Percentiles rank a stretch among this genome's conserved stretches.
These are phyloP conservation scores for Luffa acutangula DNA, from an alignment of 306 rosid species.

Conservation along the genomic window DNA sequence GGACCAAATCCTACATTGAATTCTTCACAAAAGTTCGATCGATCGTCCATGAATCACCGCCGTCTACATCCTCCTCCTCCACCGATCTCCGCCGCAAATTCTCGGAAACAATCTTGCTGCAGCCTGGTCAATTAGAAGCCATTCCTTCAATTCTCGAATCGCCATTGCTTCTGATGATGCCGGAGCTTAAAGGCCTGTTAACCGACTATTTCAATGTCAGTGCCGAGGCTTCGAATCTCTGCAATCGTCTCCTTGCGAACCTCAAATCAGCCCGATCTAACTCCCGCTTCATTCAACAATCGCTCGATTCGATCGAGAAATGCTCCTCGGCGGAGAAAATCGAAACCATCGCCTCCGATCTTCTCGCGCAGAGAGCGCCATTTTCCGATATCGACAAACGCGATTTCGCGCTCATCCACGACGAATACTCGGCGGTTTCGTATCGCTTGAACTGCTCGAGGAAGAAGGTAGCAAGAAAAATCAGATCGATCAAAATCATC, in stretches of 20 bases:
- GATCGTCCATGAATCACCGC: constrained; percentile 25
- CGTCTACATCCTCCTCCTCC: constrained; percentile 3
- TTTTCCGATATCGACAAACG: constrained; percentile 18
- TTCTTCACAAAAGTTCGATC: constrained; percentile 33
- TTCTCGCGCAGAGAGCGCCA: constrained; percentile 23
- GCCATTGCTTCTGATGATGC: constrained; percentile 15
- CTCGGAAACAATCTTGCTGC: constrained; percentile 27
- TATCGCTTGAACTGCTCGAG: constrained; percentile 28
- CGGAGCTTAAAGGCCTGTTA: constrained; percentile 32
- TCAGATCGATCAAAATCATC: constrained; percentile 20
- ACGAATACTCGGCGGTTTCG: constrained; percentile 22
- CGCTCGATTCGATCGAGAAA: constrained; percentile 22
- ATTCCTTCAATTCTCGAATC: constrained; percentile 31
- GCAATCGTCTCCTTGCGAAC: constrained; percentile 37
- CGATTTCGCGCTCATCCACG: constrained; percentile 29
- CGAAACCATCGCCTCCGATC: constrained; percentile 16
- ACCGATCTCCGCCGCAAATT: not conserved
- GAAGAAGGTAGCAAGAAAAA: constrained; percentile 29
- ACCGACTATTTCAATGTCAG: constrained; percentile 42
- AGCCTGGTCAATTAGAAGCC: constrained; percentile 36
- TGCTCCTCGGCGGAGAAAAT: constrained; percentile 6
- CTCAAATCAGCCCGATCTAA: constrained; percentile 24
- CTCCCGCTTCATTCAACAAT: constrained; percentile 19
- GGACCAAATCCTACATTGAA: constrained; percentile 43
- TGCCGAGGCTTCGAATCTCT: constrained; percentile 46